These are phyloP conservation scores for Erodium texanum DNA, from an alignment of 441 rosid species.

Conservation along the genomic window DNA sequence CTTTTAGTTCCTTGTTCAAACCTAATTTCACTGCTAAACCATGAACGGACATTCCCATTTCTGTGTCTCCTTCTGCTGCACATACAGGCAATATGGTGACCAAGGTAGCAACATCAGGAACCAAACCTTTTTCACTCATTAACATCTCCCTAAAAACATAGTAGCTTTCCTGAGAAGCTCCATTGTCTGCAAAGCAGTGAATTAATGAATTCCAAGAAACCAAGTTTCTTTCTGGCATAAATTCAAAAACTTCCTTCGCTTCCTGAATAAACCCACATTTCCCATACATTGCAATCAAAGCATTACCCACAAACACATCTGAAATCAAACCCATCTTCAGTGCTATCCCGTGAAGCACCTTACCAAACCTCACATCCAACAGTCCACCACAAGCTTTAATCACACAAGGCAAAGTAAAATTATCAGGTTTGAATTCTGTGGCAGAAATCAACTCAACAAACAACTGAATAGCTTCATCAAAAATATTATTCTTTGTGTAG, in stretches of 20 bases:
- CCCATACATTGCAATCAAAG: constrained; percentile 45
- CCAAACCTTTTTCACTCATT: constrained; percentile 24
- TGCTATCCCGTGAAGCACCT: constrained; percentile 47
- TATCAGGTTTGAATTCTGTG: constrained; percentile 39
- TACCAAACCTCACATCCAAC: constrained; percentile 32
- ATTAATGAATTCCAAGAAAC: constrained; percentile 65
- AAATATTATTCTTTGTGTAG: constrained; percentile 44
- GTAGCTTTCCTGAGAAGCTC: constrained; percentile 30
- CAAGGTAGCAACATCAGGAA: constrained; percentile 45
- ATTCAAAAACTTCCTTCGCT: constrained; percentile 34
- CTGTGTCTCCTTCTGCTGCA: constrained; percentile 32
- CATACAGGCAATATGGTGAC: constrained; percentile 51
- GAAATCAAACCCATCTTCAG: constrained; percentile 38
- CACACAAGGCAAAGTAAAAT: constrained; percentile 61
- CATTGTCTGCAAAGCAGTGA: constrained; percentile 39
- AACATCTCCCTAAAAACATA: constrained; percentile 37
- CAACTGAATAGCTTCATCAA: constrained; percentile 30
- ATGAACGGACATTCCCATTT: constrained; percentile 44
- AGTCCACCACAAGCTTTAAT: constrained; percentile 53
- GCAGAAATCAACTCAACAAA: constrained; percentile 37
- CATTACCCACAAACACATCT: constrained; percentile 48
- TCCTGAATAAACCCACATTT: constrained; percentile 33
- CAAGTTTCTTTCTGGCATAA: constrained; percentile 43
- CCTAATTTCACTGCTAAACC: constrained; percentile 46
- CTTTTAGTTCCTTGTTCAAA: constrained; percentile 34